phyloP scores from a whole-genome alignment of 768 basidiomycete species.

The Calocybe indica region DNA sequence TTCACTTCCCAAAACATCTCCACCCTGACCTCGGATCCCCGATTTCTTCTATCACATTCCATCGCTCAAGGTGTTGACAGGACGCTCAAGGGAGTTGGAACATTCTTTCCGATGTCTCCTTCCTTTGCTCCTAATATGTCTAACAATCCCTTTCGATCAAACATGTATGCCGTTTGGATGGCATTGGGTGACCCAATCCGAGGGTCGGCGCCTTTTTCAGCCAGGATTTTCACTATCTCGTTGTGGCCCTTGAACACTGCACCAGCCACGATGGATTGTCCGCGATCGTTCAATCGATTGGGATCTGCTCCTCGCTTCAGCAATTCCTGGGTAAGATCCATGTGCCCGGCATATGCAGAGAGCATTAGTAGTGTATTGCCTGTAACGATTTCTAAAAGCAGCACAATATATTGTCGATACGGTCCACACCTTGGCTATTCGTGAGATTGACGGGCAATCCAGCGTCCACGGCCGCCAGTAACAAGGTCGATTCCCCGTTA shows the following conservation, averaged over 20 bases:
- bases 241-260: slow-evolving; percentile 72
- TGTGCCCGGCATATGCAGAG: slow-evolving; percentile 67
- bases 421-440: slow-evolving; percentile 53
- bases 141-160: slow-evolving; percentile 52
- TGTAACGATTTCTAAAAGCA: slow-evolving; percentile 13
- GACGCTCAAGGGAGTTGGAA: slow-evolving; percentile 26
- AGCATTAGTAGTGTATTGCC: slow-evolving; percentile 81
- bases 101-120: slow-evolving; percentile 39
- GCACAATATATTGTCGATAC: slow-evolving; percentile 1
- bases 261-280: slow-evolving; percentile 71
- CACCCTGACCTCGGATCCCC: background rate
- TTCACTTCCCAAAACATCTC: too few relatives aligned
- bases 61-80: background rate
- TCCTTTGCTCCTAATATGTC: slow-evolving; percentile 52
- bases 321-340: slow-evolving; percentile 44
- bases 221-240: slow-evolving; percentile 53
- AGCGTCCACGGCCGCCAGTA: slow-evolving; percentile 57
- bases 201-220: slow-evolving; percentile 56
- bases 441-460: slow-evolving; percentile 71
- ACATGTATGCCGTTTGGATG: slow-evolving; percentile 64
- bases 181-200: slow-evolving; percentile 61
- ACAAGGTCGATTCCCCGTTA: slow-evolving; percentile 42
- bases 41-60: slow-evolving; percentile 1
- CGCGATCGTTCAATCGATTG: slow-evolving; percentile 63
- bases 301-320: slow-evolving; percentile 56